phyloP scores from a whole-genome alignment of 345 rosid genomes.

The Populus simonii region DNA sequence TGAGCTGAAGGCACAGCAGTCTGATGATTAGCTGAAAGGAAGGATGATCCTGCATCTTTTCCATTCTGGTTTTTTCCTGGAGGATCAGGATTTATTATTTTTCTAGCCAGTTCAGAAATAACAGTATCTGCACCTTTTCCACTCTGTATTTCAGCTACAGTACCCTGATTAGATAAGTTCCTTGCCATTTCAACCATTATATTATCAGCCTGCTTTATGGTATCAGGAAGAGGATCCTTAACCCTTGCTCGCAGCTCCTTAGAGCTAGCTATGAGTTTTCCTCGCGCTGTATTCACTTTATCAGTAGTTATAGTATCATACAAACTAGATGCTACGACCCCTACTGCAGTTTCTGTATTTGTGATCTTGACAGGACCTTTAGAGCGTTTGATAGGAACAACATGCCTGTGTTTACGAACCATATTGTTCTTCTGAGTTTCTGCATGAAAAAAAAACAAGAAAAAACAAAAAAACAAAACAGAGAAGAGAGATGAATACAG shows the following conservation, averaged over 20 bases:
- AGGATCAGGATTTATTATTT: conserved; percentile 7
- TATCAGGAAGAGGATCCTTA: conserved; percentile 52
- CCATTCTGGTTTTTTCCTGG: background rate
- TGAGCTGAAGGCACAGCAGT: background rate
- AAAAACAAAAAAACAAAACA: background rate
- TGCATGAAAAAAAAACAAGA: conserved; percentile 1
- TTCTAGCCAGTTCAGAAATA: background rate
- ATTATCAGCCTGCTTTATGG: conserved; percentile 32
- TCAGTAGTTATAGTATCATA: conserved; percentile 23
- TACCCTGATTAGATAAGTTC: background rate
- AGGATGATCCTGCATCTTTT: conserved; percentile 1
- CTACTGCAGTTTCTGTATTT: conserved; percentile 19
- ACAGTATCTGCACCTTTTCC: conserved; percentile 5
- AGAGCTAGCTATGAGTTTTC: conserved; percentile 38
- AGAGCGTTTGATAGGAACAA: conserved; percentile 3
- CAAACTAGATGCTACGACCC: background rate
- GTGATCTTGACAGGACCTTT: conserved; percentile 20
- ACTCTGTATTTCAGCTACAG: conserved; percentile 11
- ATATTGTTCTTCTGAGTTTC: conserved; percentile 6
- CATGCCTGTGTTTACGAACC: conserved; percentile 9
- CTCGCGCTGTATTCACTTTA: conserved; percentile 35
- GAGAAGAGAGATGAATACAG: background rate
- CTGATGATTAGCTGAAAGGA: background rate
- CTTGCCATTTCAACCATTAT: conserved; percentile 19
- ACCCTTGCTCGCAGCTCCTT: conserved; percentile 42